A percentile compares a stretch with the other conserved stretches of the same genome.
These are phyloP conservation scores for Simmondsia chinensis DNA, from an alignment of 148 eudicot species.

Conservation along the genomic window DNA sequence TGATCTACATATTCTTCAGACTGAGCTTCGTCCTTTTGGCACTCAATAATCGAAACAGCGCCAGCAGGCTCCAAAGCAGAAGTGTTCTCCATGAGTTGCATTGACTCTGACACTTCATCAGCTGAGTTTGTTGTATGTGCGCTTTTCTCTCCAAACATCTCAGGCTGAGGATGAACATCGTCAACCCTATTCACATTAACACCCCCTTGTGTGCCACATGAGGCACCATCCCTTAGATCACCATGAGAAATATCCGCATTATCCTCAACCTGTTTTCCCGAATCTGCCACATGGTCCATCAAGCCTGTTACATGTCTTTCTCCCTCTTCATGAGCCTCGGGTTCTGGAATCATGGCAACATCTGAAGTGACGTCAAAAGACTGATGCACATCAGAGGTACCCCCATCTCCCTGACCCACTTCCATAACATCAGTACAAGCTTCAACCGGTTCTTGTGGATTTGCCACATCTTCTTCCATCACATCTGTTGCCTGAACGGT, in stretches of 20 bases:
- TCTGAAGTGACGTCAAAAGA: not conserved
- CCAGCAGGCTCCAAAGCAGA: no score
- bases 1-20: no score
- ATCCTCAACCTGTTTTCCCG: constrained; percentile 6
- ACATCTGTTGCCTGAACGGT: not conserved
- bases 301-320: not conserved
- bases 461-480: not conserved
- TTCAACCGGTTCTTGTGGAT: not conserved
- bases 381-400: not conserved
- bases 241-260: not conserved
- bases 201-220: constrained; percentile 3
- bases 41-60: no score
- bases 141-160: no score
- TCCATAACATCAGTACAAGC: not conserved
- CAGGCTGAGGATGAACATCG: no score
- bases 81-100: no score
- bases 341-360: not conserved
- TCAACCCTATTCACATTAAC: no score
- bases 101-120: no score
- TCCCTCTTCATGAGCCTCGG: not conserved
- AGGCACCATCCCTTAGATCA: not conserved
- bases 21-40: no score
- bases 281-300: not conserved
- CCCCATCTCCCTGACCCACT: constrained; percentile 2
- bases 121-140: no score